phyloP scores from a whole-genome alignment of 768 basidiomycete species.

The Suillus subaureus region DNA sequence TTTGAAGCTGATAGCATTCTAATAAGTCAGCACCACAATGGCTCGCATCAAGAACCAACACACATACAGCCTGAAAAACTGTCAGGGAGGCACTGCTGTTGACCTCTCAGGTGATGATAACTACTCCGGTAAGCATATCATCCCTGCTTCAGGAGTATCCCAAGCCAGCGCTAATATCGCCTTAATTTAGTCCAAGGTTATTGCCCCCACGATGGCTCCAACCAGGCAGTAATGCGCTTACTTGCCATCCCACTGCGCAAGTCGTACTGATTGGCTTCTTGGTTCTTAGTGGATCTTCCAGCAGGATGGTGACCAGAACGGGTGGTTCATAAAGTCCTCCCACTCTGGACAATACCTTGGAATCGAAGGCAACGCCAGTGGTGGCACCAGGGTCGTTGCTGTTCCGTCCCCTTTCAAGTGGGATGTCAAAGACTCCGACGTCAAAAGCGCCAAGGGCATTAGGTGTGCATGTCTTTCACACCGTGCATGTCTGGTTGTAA shows the following conservation, averaged over 20 bases:
- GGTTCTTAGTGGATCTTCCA: constrained; percentile 49
- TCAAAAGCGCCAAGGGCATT: constrained; percentile 37
- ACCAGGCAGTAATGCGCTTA: constrained; percentile 60
- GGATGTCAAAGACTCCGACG: constrained; percentile 50
- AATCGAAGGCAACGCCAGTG: constrained; percentile 27
- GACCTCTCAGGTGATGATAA: constrained; percentile 59
- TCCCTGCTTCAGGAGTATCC: not conserved
- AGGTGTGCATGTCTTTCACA: constrained; percentile 41
- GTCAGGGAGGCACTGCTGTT: constrained; percentile 50
- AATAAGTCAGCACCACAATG: constrained; percentile 15
- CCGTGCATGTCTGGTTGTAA: not conserved
- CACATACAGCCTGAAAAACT: constrained; percentile 52
- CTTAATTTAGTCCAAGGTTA: constrained; percentile 48
- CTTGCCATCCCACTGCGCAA: no score
- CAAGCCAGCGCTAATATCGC: not conserved
- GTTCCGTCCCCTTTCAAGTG: constrained; percentile 46
- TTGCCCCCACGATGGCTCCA: constrained; percentile 40
- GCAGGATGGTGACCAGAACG: constrained; percentile 27
- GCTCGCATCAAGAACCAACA: constrained; percentile 33
- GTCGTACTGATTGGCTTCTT: no score
- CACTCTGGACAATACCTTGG: constrained; percentile 45
- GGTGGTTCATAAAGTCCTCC: constrained; percentile 47
- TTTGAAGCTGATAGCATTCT: not conserved
- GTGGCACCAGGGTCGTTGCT: constrained; percentile 46
- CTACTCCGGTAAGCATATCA: constrained; percentile 39